Evolutionary conservation across 2,329 filamentous ascomycete genomes (phyloP).

Genomic region (Cercospora sesami): DNA sequence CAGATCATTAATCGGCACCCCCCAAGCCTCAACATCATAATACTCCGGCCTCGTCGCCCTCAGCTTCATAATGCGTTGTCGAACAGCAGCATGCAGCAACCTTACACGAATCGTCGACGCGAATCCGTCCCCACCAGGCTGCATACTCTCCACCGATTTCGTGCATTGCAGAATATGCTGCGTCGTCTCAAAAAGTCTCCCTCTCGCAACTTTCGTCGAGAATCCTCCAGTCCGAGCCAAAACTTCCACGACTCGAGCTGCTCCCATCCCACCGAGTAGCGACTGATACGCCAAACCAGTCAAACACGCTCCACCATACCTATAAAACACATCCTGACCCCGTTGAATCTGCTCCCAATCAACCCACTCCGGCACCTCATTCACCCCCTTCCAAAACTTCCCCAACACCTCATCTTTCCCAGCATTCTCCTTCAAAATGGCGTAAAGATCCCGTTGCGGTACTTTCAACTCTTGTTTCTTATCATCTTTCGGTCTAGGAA

Average conservation of each 20-base stretch:
- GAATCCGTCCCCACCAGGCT: constrained; percentile 67
- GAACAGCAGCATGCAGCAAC: constrained; percentile 67
- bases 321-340: constrained; percentile 75
- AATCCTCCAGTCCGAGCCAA: constrained; percentile 74
- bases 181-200: constrained; percentile 69
- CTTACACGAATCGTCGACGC: constrained; percentile 66
- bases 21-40: constrained; percentile 59
- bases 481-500: constrained; percentile 15
- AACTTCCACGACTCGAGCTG: constrained; percentile 71
- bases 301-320: constrained; percentile 68
- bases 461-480: constrained; percentile 32
- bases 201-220: constrained; percentile 64
- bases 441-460: constrained; percentile 61
- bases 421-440: constrained; percentile 60
- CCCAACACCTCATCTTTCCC: constrained; percentile 56
- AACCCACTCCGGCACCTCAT: constrained; percentile 68
- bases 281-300: constrained; percentile 66
- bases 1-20: constrained; percentile 72
- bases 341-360: constrained; percentile 73
- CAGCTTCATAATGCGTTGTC: constrained; percentile 63
- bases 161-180: constrained; percentile 75
- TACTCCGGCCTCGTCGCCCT: constrained; percentile 59
- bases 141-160: constrained; percentile 61
- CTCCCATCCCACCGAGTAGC: constrained; percentile 69
- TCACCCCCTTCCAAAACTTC: constrained; percentile 66